A percentile compares a stretch with the other conserved stretches of the same genome.
Conservation (phyloP, 768 basidiomycete genomes). For the Roridomyces roridus region DNA sequence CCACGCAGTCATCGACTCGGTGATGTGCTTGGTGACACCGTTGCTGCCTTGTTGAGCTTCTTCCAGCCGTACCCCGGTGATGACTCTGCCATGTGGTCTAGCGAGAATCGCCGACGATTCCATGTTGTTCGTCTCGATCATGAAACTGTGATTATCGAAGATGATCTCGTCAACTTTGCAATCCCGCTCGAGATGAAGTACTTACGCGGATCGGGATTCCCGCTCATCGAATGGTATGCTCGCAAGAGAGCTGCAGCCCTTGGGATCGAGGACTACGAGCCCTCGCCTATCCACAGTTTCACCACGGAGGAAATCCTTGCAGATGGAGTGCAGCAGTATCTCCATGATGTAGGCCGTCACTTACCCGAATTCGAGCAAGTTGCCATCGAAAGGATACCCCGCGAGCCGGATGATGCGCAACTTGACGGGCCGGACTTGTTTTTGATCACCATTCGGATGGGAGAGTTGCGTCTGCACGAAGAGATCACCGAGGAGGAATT, state of each 20-base stretch:
- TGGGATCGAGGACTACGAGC: not conserved
- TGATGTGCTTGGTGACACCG: conserved; percentile 1
- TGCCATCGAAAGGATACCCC: not conserved
- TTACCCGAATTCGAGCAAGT: not conserved
- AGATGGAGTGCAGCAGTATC: not conserved
- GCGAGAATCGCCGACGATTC: too few species aligned
- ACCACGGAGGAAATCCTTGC: not conserved
- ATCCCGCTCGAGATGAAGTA: too few species aligned
- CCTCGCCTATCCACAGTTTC: not conserved
- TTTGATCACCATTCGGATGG: not conserved
- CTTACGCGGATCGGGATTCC: too few species aligned
- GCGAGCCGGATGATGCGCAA: too few species aligned
- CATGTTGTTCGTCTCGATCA: too few species aligned
- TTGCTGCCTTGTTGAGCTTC: not conserved
- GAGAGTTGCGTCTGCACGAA: not conserved
- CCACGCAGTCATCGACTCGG: not conserved
- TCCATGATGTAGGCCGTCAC: not conserved
- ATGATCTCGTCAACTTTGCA: too few species aligned
- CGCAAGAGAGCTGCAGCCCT: not conserved
- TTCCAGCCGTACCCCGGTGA: too few species aligned
- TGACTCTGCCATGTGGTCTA: too few species aligned
- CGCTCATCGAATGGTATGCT: too few species aligned
- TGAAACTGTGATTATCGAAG: too few species aligned
- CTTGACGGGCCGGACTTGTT: not conserved
- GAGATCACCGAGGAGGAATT: not conserved